Percentiles rank a stretch among this genome's conserved stretches.
phyloP scores from a whole-genome alignment of 139 green algal species.

The Dunaliella primolecta region DNA sequence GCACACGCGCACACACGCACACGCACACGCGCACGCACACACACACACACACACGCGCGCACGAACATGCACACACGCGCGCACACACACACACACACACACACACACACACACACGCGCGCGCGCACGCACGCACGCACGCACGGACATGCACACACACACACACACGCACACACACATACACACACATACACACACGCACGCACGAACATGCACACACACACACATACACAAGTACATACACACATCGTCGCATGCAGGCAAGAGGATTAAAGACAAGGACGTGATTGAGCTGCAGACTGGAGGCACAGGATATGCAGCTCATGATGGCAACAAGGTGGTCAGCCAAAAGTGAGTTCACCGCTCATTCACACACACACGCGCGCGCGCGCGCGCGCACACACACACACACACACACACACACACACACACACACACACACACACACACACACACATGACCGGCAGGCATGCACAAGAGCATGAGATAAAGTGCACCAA shows the following conservation, averaged over 20 bases:
- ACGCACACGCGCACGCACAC: too few relatives aligned
- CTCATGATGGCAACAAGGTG: conserved; percentile 63
- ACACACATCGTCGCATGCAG: conserved; percentile 2
- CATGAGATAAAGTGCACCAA: not conserved
- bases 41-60: too few relatives aligned
- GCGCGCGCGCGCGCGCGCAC: not conserved
- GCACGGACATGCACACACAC: too few relatives aligned
- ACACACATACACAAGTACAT: too few relatives aligned
- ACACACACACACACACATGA: not conserved
- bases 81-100: too few relatives aligned
- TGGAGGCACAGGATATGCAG: conserved; percentile 77
- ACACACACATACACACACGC: too few relatives aligned
- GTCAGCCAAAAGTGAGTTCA: conserved; percentile 30
- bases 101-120: too few relatives aligned
- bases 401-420: not conserved
- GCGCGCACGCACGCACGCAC: too few relatives aligned
- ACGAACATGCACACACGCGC: too few relatives aligned
- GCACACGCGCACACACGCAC: too few relatives aligned
- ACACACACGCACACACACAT: too few relatives aligned
- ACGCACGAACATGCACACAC: too few relatives aligned
- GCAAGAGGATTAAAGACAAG: conserved; percentile 31
- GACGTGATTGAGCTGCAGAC: conserved; percentile 77
- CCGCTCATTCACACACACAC: not conserved
- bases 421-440: not conserved
- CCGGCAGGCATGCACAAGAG: not conserved